phyloP scores from a whole-genome alignment of 192 early-diverging fungal species.

The Backusella australiensis region DNA sequence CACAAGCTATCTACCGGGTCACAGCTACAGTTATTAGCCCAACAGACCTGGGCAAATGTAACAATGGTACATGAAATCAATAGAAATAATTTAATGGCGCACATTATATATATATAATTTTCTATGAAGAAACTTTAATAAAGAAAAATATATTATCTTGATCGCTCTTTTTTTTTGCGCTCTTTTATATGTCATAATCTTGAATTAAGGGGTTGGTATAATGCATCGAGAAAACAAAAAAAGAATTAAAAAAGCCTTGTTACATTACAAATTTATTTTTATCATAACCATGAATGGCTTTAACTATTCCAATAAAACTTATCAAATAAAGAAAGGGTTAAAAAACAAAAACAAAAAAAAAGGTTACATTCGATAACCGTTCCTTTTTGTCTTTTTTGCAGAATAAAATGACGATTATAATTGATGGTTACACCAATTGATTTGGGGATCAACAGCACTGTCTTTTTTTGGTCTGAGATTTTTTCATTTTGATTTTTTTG shows the following conservation, averaged over 20 bases:
- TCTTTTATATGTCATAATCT: background rate
- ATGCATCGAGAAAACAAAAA: background rate
- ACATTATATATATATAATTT: background rate
- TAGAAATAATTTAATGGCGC: conserved; percentile 8
- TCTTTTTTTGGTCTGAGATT: background rate
- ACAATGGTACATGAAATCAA: conserved; percentile 4
- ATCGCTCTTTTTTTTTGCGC: background rate
- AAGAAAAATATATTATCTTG: background rate
- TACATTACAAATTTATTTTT: background rate
- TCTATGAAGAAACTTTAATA: background rate
- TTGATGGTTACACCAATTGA: background rate
- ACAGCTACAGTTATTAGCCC: conserved; percentile 8
- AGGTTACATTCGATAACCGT: background rate
- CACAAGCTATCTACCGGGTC: conserved; percentile 5
- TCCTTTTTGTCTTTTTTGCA: background rate
- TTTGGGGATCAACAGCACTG: background rate
- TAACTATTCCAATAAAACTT: background rate
- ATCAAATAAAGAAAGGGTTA: background rate
- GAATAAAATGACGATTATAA: background rate
- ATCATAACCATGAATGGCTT: background rate
- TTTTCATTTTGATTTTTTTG: background rate
- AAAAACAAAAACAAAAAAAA: background rate
- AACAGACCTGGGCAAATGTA: background rate
- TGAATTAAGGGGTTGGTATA: background rate
- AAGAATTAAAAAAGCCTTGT: background rate